Evolutionary conservation across 2,329 filamentous ascomycete species (phyloP), one percentile per base, ranked within the genome.

Genomic region (Leptoxyphium fumago): DNA sequence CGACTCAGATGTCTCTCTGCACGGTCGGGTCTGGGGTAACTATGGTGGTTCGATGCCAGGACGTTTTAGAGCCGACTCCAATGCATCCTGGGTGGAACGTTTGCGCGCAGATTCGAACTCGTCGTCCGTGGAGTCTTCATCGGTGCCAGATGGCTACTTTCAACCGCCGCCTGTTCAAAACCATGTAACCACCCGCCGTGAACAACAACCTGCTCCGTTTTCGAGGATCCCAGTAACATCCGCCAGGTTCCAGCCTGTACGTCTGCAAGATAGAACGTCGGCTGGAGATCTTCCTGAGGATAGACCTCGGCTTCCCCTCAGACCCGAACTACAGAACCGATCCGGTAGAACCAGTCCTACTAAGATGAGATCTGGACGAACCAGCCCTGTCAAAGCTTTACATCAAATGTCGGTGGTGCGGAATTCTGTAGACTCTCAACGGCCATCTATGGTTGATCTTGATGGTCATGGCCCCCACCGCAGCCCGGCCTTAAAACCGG

Each of bases 251-350:
- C 39, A 48, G 29, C 49, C 50, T 10, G 46, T 44, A 10, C 45
- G 36, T 14, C n/a, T 29, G 14, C 17, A 45, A 2, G 44, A 48
- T 11, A 46, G 38, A 46, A 44, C 40, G 38, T 15, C 42, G 10
- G 43, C 43, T n/a, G 51, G 52, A 9, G 54, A 58, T 29, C n/a
- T 53, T 1, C 40, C 40, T 10, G 55, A 58, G 40, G 52, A 58
- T 29, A 46, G 53, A 10, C 59, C 59, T 13, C 41, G 55, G 40
- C 45, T 63, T 30, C 60, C 60, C 5, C 51, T 48, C 5, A 47
- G 59, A 38, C 59, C 58, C 13, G 58, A 61, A 21, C 43, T 60
- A 5, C 55, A 59, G 43, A 52, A 49, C 6, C 46, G 51, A 10
- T 51, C 57, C 13, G 58, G 60, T 15, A 48, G 56, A 2, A 51